phyloP scores from a whole-genome alignment of 1,284 basidiomycete species.

The Cryptococcus floricola region DNA sequence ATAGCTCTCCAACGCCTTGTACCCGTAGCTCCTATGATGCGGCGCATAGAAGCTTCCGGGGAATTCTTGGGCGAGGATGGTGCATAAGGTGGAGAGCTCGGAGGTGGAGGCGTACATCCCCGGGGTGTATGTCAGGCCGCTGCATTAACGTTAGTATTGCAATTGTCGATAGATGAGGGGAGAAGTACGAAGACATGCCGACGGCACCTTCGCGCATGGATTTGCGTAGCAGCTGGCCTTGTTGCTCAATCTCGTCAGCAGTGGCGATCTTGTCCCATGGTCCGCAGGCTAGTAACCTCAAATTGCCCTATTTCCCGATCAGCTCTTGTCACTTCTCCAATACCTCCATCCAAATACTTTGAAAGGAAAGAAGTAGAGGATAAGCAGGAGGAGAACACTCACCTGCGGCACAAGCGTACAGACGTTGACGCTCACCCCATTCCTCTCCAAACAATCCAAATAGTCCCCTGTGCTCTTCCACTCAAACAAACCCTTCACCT shows the following conservation, averaged over 20 bases:
- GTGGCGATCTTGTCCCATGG: slow-evolving; percentile 32
- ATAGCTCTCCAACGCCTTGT: slow-evolving; percentile 37
- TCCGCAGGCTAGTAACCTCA: slow-evolving; percentile 41
- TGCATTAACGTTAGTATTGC: slow-evolving; percentile 4
- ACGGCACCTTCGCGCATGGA: slow-evolving; percentile 43
- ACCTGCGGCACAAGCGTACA: slow-evolving; percentile 44
- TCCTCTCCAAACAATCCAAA: slow-evolving; percentile 40
- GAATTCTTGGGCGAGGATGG: slow-evolving; percentile 26
- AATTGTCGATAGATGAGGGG: too few species aligned
- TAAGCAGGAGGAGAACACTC: slow-evolving; percentile 1
- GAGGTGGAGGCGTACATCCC: slow-evolving; percentile 48
- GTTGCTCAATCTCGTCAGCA: slow-evolving; percentile 25
- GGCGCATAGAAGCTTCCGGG: slow-evolving; percentile 44
- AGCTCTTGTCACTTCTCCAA: neutral
- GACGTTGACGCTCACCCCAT: slow-evolving; percentile 40
- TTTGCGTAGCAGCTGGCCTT: slow-evolving; percentile 27
- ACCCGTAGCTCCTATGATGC: slow-evolving; percentile 45
- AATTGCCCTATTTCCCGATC: slow-evolving; percentile 34
- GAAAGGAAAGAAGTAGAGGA: too few species aligned
- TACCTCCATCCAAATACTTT: too few species aligned
- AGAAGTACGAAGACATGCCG: slow-evolving; percentile 41
- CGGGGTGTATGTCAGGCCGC: slow-evolving; percentile 47
- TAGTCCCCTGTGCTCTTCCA: slow-evolving; percentile 37
- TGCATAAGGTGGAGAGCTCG: slow-evolving; percentile 38
- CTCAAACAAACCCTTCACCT: slow-evolving; percentile 32